These are phyloP conservation scores for Sarcodon sp. DNA, from an alignment of 768 basidiomycete genomes.

Conservation along the genomic window DNA sequence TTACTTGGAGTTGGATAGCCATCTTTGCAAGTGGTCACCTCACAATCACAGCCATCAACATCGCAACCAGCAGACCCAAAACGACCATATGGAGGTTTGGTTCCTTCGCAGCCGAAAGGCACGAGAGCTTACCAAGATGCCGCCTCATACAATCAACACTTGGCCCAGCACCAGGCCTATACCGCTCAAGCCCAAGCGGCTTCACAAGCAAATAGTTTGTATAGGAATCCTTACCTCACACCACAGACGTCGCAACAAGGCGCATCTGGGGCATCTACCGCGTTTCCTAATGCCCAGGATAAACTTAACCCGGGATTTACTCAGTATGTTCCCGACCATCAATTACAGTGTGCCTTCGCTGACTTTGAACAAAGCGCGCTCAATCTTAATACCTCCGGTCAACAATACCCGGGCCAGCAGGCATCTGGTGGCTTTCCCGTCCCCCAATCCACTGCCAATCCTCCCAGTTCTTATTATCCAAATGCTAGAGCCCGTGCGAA, in stretches of 20 bases:
- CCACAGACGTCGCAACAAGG: slow-evolving; percentile 13
- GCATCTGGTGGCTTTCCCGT: slow-evolving; percentile 10
- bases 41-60: slow-evolving; percentile 5
- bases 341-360: slow-evolving; percentile 10
- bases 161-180: slow-evolving; percentile 88
- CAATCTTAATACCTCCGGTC: slow-evolving; percentile 12
- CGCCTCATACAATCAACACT: slow-evolving; percentile 87
- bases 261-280: neutral
- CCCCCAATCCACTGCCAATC: slow-evolving; percentile 26
- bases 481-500: slow-evolving; percentile 56
- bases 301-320: slow-evolving; percentile 16
- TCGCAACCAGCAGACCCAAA: slow-evolving; percentile 45
- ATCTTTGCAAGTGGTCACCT: slow-evolving; percentile 7
- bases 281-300: slow-evolving; percentile 3
- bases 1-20: slow-evolving; percentile 6
- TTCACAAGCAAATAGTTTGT: slow-evolving; percentile 55
- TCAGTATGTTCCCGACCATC: slow-evolving; percentile 12
- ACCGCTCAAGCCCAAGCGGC: slow-evolving; percentile 77
- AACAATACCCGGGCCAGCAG: slow-evolving; percentile 11
- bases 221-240: slow-evolving; percentile 74
- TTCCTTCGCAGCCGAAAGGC: slow-evolving; percentile 80
- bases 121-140: slow-evolving; percentile 85
- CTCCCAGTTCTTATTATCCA: slow-evolving; percentile 57
- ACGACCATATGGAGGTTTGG: slow-evolving; percentile 86
- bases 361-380: neutral